A percentile compares a stretch with the other conserved stretches of the same genome.
phyloP scores from a whole-genome alignment of 2,329 filamentous ascomycete species.

The Diplodia scrobiculata region DNA sequence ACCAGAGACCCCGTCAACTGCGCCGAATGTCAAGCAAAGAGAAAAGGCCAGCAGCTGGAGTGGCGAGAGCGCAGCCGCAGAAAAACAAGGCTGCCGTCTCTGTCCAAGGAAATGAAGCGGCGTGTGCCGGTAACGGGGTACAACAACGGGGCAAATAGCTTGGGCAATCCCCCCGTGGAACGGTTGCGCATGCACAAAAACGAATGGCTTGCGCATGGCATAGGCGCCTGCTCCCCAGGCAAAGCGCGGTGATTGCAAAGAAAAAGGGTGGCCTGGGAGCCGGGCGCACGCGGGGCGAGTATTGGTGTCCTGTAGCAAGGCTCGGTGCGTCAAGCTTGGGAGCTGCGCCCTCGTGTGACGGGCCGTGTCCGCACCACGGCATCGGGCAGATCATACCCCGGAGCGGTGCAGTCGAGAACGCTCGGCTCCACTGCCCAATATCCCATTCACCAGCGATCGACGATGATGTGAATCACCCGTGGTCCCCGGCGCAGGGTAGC shows the following conservation, averaged over 20 bases:
- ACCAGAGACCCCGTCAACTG: background rate
- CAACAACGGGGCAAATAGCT: background rate
- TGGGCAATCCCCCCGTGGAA: conserved; percentile 4
- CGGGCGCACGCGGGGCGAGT: background rate
- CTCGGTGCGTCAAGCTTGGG: conserved; percentile 9
- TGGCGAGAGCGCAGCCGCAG: background rate
- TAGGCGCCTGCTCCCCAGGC: conserved; percentile 6
- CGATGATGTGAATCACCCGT: conserved; percentile 21
- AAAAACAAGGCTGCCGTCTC: conserved; percentile 5
- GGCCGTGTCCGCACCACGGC: conserved; percentile 5
- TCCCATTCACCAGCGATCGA: conserved; percentile 13
- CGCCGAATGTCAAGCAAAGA: background rate
- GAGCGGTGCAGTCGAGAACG: background rate
- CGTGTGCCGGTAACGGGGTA: conserved; percentile 12
- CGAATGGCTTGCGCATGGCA: conserved; percentile 11
- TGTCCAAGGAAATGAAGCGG: conserved; percentile 19
- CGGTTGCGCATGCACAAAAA: conserved; percentile 3
- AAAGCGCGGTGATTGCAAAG: background rate
- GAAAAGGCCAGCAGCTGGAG: background rate
- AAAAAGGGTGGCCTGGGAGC: conserved; percentile 1
- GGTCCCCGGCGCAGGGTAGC: conserved; percentile 20
- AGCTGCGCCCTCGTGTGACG: conserved; percentile 18
- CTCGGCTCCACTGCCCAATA: conserved; percentile 1
- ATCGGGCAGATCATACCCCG: conserved; percentile 12
- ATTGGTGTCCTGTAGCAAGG: conserved; percentile 4